Conservation (phyloP, 768 basidiomycete genomes). For the Leucocoprinus birnbaumii region DNA sequence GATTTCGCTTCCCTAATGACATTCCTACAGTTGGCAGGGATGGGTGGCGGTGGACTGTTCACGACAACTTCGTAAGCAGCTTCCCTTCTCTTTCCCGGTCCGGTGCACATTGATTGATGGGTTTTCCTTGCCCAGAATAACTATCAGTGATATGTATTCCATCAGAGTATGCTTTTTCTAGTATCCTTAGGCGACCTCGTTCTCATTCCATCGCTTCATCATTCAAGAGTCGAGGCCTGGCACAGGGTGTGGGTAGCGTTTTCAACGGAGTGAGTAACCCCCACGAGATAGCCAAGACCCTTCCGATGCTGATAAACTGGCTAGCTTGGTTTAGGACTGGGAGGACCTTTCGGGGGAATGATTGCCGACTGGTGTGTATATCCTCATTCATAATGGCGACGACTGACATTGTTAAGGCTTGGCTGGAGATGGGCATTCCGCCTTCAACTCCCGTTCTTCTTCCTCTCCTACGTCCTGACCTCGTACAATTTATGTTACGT, state of each 20-base stretch:
- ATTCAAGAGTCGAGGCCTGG: slow-evolving; percentile 72
- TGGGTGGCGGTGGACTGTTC: slow-evolving; percentile 77
- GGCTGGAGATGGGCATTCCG: slow-evolving; percentile 86
- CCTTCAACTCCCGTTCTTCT: slow-evolving; percentile 67
- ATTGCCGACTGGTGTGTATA: slow-evolving; percentile 66
- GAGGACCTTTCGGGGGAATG: slow-evolving; percentile 72
- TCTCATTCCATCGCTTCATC: slow-evolving; percentile 6
- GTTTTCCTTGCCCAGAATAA: too few species aligned
- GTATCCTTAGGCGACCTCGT: neutral
- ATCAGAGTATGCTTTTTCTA: slow-evolving; percentile 49
- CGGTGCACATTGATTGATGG: too few species aligned
- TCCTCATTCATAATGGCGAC: neutral
- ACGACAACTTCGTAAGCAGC: slow-evolving; percentile 64
- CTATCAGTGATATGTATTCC: slow-evolving; percentile 80
- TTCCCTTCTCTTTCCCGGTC: too few species aligned
- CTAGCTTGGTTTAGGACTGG: slow-evolving; percentile 75
- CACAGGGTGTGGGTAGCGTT: slow-evolving; percentile 70
- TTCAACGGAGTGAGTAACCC: slow-evolving; percentile 71
- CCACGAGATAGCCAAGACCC: neutral
- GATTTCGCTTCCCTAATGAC: too few species aligned
- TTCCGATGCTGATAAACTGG: neutral
- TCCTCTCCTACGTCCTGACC: slow-evolving; percentile 55
- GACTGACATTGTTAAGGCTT: slow-evolving; percentile 37
- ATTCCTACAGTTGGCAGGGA: slow-evolving; percentile 55
- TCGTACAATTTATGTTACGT: slow-evolving; percentile 60